These are phyloP conservation scores for Ampelocalamus luodianensis DNA, from an alignment of 176 grass and related monocot genomes.

Conservation along the genomic window DNA sequence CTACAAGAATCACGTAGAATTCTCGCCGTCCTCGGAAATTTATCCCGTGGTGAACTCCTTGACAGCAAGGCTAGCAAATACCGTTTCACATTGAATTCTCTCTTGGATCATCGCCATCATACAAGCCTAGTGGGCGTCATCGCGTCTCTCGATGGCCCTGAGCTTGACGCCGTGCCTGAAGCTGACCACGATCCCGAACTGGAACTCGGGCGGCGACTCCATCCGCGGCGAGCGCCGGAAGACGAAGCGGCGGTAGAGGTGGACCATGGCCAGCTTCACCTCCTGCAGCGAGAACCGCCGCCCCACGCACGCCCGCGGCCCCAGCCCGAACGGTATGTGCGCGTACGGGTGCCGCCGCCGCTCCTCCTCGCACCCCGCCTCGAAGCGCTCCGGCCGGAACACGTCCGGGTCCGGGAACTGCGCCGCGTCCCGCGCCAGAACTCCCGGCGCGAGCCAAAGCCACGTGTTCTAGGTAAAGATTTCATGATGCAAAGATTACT, in stretches of 20 bases:
- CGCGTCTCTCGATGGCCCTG: slow-evolving; percentile 41
- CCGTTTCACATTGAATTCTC: too few species aligned
- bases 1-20: neutral
- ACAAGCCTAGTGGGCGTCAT: neutral
- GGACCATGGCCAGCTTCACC: slow-evolving; percentile 73
- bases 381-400: slow-evolving; percentile 70
- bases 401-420: slow-evolving; percentile 64
- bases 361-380: slow-evolving; percentile 62
- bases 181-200: slow-evolving; percentile 79
- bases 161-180: slow-evolving; percentile 73
- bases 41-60: too few species aligned
- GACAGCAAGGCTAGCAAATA: neutral
- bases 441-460: slow-evolving; percentile 85
- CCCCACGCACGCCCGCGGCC: slow-evolving; percentile 79
- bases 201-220: slow-evolving; percentile 73
- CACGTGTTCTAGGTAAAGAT: slow-evolving; percentile 53
- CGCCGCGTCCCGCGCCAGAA: slow-evolving; percentile 64
- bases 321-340: slow-evolving; percentile 84
- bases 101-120: neutral
- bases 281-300: slow-evolving; percentile 84
- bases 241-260: slow-evolving; percentile 67
- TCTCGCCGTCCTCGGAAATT: neutral
- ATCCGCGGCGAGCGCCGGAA: slow-evolving; percentile 71
- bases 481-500: too few species aligned
- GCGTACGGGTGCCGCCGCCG: slow-evolving; percentile 69